Evolutionary conservation across 2,329 filamentous ascomycete species (phyloP), one percentile per base, ranked within the genome.

Genomic region (Beauveria sp.): DNA sequence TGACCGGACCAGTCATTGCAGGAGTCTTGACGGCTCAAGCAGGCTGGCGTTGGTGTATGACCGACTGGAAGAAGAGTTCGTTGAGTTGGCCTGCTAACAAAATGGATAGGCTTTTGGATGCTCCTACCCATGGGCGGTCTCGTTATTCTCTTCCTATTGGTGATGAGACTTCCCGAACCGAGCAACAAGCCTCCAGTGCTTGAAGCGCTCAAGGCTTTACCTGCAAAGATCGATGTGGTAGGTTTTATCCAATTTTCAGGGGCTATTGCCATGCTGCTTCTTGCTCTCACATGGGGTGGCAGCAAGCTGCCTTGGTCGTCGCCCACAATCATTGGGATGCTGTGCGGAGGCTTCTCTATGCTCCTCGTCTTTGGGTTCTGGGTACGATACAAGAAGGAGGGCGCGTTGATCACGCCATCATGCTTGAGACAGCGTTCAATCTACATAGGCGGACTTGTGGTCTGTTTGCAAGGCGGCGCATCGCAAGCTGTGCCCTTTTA

Each of bases 11-110:
- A 20, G 26, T 61, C 18, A 61, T 61, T 56, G 59, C 59, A 9
- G 59, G 53, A 14, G 59, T 37, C 4, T 12, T 62, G 24, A 62
- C 60, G n/a, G 60, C 47, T 5, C 53, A 28, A 14, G 40, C 53
- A 20, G 60, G 60, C n/a, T 58, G 60, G 60, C 60, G 60, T 14
- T 62, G 60, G 60, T 62, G 60, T 62, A 58, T 57, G 60, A 58
- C 10, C 30, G 30, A 14, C 30, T 12, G 1, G 10, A 34, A 10
- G 12, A 34, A 14, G 10, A 3, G 30, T 4, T 34, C 30, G 10
- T 14, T 34, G 10, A 34, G 12, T 12, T 14, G 10, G 10, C 4
- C 10, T 34, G 10, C 30, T 34, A 34, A 9, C 30, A 24, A 7
- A 47, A 26, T 16, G 24, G 10, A 47, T 5, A 61, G 59, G 59